These are phyloP conservation scores for Ceratocystis harringtonii DNA, from an alignment of 2,329 filamentous ascomycete genomes.

Conservation along the genomic window DNA sequence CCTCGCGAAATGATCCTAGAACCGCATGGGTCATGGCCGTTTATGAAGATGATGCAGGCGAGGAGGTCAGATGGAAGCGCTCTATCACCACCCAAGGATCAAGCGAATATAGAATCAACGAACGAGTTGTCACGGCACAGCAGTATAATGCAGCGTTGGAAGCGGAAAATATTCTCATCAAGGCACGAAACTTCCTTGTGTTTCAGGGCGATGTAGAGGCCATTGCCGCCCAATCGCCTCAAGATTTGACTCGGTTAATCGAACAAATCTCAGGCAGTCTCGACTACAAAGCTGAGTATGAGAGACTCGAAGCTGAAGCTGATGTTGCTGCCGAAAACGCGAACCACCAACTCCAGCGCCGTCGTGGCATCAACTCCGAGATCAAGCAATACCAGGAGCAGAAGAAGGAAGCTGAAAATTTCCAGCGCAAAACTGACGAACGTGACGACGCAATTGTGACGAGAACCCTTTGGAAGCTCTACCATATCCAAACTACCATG, in stretches of 20 bases:
- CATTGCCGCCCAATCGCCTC: conserved; percentile 87
- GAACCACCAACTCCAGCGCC: conserved; percentile 71
- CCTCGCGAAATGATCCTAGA: conserved; percentile 69
- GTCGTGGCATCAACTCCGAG: conserved; percentile 89
- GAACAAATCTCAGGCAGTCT: conserved; percentile 96
- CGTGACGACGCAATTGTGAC: conserved; percentile 82
- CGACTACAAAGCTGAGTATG: conserved; percentile 89
- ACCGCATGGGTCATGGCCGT: conserved; percentile 99
- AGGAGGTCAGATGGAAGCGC: conserved; percentile 92
- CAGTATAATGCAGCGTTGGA: conserved; percentile 91
- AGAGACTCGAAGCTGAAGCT: conserved; percentile 69
- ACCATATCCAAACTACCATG: conserved; percentile 85
- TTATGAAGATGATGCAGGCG: conserved; percentile 91
- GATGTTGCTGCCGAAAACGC: conserved; percentile 82
- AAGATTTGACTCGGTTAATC: conserved; percentile 82
- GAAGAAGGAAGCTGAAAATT: conserved; percentile 88
- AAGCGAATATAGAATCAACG: conserved; percentile 96
- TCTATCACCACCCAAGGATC: conserved; percentile 76
- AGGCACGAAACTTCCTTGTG: conserved; percentile 92
- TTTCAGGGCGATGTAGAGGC: conserved; percentile 97
- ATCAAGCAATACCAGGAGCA: conserved; percentile 97
- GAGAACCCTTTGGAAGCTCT: conserved; percentile 92
- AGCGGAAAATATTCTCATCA: conserved; percentile 91
- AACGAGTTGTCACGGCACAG: conserved; percentile 70
- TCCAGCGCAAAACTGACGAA: conserved; percentile 78